phyloP scores from a whole-genome alignment of 2,329 filamentous ascomycete genomes.

The Boeremia lycopersici region DNA sequence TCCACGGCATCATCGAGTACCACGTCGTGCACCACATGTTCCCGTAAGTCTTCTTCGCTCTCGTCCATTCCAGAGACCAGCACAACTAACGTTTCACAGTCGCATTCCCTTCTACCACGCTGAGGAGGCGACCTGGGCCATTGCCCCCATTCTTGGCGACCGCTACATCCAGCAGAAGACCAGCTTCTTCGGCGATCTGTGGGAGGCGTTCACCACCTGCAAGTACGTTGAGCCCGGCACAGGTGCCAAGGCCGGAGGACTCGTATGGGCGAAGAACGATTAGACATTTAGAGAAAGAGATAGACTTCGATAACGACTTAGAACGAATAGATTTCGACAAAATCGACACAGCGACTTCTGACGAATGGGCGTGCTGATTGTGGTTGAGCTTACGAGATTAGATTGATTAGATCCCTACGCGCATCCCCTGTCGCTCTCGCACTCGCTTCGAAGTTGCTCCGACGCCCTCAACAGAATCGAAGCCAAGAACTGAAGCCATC shows the following conservation, averaged over 20 bases:
- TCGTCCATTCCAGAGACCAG: background rate
- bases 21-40: constrained; percentile 70
- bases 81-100: constrained; percentile 18
- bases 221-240: constrained; percentile 31
- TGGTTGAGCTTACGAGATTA: background rate
- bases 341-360: background rate
- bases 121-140: constrained; percentile 34
- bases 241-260: constrained; percentile 19
- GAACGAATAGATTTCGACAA: background rate
- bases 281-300: constrained; percentile 2
- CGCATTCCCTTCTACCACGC: constrained; percentile 38
- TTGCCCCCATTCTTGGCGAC: constrained; percentile 31
- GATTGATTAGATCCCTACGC: background rate
- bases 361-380: background rate
- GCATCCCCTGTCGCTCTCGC: too few relatives aligned
- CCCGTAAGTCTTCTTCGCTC: constrained; percentile 42
- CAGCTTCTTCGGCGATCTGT: constrained; percentile 30
- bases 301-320: background rate
- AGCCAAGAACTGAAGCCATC: too few relatives aligned
- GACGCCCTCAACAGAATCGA: too few relatives aligned
- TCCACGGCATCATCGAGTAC: constrained; percentile 69
- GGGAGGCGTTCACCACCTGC: constrained; percentile 31
- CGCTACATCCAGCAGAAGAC: constrained; percentile 30
- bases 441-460: too few relatives aligned
- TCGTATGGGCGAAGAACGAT: constrained; percentile 21